Evolutionary conservation across 75 land plant species (phyloP), one percentile per base, ranked within the genome.

Genomic region (Cunninghamia lanceolata): DNA sequence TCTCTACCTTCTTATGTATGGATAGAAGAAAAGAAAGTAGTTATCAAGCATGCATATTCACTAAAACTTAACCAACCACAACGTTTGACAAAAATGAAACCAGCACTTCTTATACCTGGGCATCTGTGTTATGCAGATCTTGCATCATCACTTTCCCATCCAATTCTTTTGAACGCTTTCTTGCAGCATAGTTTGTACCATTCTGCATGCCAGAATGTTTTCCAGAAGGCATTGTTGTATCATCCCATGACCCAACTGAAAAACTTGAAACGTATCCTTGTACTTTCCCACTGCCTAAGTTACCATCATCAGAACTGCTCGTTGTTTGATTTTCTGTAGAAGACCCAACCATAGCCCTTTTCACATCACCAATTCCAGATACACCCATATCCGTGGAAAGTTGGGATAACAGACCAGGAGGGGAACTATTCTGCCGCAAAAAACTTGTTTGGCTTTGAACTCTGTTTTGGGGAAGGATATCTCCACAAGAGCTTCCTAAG

Each of bases 171-270:
- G 78, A 77, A 32, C 91, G 86, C 56, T 90, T 90, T 38, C 90
- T 63, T 39, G 87, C 56, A 30, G 89, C 42, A 38, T 34, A 76
- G 79, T 46, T 43, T 30, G 30, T 52, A 28, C 79, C 84, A 74
- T 46, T 80, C 30, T 46, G 81, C 83, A 80, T 43, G 30, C 84
- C 52, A 39, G 82, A 16, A 52, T 85, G 85, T 68, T 80, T 87
- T 39, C 90, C 90, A 14, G 84, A 30, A 47, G 90, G 84, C n/a
- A 87, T 75, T 16, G 88, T 4, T 42, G 89, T 77, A 76, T 89
- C 91, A 35, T 88, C 90, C 95, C 95, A 94, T 84, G 93, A 88
- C 74, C 75, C 82, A 68, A 86, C 83, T 1, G 87, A 71, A 75
- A 85, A 92, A 7, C 87, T 89, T 42, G 93, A 50, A 83, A 85